A percentile compares a stretch with the other conserved stretches of the same genome.
These are phyloP conservation scores for Pythium scleroteichum DNA, from an alignment of 352 stramenopile genomes.

Conservation along the genomic window DNA sequence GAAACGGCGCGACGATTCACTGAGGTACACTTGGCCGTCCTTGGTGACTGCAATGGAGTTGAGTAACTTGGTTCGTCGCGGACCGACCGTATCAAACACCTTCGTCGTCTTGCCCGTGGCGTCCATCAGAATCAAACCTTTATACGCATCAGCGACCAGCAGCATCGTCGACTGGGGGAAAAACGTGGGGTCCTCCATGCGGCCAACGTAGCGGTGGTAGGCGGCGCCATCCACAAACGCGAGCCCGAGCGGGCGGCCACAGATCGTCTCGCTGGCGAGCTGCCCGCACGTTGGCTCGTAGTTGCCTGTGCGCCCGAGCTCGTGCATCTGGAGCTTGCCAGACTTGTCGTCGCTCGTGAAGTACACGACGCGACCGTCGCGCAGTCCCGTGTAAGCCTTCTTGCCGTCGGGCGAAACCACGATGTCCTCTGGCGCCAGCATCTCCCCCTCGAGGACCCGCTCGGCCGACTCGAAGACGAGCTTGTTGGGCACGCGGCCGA, in stretches of 20 bases:
- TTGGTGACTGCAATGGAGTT: constrained; percentile 47
- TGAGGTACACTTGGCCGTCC: constrained; percentile 56
- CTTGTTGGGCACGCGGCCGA: constrained; percentile 12
- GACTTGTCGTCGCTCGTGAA: constrained; percentile 25
- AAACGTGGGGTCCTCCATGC: constrained; percentile 42
- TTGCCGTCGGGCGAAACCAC: constrained; percentile 25
- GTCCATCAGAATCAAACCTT: constrained; percentile 58
- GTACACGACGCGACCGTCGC: constrained; percentile 54
- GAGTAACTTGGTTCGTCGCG: constrained; percentile 44
- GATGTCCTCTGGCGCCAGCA: constrained; percentile 45
- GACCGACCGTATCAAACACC: constrained; percentile 50
- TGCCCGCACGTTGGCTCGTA: constrained; percentile 33
- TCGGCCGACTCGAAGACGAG: constrained; percentile 30
- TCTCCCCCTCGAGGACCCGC: constrained; percentile 38
- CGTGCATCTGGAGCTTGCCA: constrained; percentile 35
- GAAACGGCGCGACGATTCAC: constrained; percentile 54
- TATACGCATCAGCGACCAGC: constrained; percentile 63
- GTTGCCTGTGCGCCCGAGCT: constrained; percentile 52
- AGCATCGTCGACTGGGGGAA: constrained; percentile 55
- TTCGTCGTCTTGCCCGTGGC: constrained; percentile 48
- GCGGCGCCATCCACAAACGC: constrained; percentile 40
- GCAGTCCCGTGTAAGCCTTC: constrained; percentile 41
- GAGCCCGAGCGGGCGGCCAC: constrained; percentile 53
- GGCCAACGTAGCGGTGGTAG: constrained; percentile 43
- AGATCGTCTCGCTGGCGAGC: constrained; percentile 40